Conservation (phyloP, 2,329 filamentous ascomycete species). For the Aspergillus neotritici region DNA sequence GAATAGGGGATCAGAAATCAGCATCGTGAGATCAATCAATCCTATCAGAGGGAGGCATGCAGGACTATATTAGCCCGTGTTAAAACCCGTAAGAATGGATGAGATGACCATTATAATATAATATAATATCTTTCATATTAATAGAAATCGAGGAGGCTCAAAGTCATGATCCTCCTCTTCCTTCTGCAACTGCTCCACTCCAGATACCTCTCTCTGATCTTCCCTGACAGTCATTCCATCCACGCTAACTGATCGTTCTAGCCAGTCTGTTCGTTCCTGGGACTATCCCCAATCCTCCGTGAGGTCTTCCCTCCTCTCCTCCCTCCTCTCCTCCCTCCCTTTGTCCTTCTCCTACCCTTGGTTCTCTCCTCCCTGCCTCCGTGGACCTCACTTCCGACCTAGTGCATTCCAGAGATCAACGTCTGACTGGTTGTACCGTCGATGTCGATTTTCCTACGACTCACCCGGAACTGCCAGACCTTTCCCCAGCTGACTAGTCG, state of each 20-base stretch:
- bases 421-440: constrained; percentile 15
- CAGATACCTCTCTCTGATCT: not conserved
- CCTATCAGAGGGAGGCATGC: too few relatives aligned
- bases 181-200: not conserved
- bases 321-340: constrained; percentile 4
- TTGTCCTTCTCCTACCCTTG: not conserved
- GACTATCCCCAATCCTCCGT: not conserved
- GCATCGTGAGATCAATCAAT: too few relatives aligned
- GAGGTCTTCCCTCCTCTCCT: not conserved
- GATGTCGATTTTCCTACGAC: constrained; percentile 9
- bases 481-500: not conserved
- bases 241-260: not conserved
- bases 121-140: constrained; percentile 2
- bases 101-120: too few relatives aligned
- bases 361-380: not conserved
- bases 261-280: not conserved
- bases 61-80: too few relatives aligned
- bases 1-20: too few relatives aligned
- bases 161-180: constrained; percentile 17
- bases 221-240: constrained; percentile 10
- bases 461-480: not conserved
- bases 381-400: constrained; percentile 2
- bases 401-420: constrained; percentile 11
- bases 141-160: constrained; percentile 17
- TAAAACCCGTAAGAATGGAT: too few relatives aligned